A percentile compares a stretch with the other conserved stretches of the same genome.
Evolutionary conservation across 371 early-diverging fungal species (phyloP).

Genomic region (Mucor sp.): DNA sequence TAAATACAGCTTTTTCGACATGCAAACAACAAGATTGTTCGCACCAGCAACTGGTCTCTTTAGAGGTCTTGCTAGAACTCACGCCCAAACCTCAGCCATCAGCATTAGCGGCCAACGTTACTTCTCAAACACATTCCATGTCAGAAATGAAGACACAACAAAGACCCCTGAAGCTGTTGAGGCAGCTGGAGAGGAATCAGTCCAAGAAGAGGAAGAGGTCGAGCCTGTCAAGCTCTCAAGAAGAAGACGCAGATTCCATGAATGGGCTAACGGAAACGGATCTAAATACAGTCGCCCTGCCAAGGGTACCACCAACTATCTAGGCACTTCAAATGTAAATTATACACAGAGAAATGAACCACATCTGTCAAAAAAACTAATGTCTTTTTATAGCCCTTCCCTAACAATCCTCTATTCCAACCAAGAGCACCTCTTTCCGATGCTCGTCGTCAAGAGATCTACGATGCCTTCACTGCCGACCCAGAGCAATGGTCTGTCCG

Average conservation of each 20-base stretch:
- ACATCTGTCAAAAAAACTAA: neutral
- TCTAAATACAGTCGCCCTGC: conserved; percentile 41
- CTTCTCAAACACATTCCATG: conserved; percentile 15
- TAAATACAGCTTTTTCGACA: neutral
- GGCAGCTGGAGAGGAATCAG: conserved; percentile 15
- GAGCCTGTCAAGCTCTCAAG: conserved; percentile 48
- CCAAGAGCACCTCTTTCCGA: conserved; percentile 83
- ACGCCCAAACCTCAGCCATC: neutral
- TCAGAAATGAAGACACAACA: conserved; percentile 21
- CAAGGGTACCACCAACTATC: conserved; percentile 51
- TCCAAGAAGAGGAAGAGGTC: conserved; percentile 8
- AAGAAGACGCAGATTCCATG: conserved; percentile 46
- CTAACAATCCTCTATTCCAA: conserved; percentile 85
- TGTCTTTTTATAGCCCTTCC: conserved; percentile 72
- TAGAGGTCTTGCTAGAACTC: conserved; percentile 1
- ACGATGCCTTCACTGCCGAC: conserved; percentile 61
- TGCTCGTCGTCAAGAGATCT: conserved; percentile 71
- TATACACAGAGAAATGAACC: neutral
- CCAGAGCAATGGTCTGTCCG: conserved; percentile 72
- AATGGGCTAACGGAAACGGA: conserved; percentile 43
- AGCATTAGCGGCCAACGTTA: conserved; percentile 14
- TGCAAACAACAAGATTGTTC: conserved; percentile 19
- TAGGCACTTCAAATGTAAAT: conserved; percentile 21
- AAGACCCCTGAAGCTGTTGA: conserved; percentile 32
- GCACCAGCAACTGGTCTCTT: conserved; percentile 15